Evolutionary conservation across 176 grass and related monocot species (phyloP).

Genomic region (Hordeum marinum): DNA sequence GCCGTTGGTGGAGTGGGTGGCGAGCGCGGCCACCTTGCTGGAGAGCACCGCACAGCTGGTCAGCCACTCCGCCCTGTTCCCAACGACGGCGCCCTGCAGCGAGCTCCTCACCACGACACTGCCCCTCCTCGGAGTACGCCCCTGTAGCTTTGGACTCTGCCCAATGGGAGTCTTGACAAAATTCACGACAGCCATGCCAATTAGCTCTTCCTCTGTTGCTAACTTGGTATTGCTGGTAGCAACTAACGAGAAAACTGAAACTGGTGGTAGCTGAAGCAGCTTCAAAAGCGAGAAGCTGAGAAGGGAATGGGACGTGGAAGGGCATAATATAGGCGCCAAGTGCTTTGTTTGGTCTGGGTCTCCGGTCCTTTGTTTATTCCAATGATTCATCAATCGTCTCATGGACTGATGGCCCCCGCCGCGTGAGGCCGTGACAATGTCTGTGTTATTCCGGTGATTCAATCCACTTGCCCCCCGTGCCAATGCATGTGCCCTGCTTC

Average conservation of each 20-base stretch:
- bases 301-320: background rate
- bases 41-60: conserved; percentile 83
- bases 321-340: conserved; percentile 19
- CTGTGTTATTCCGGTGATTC: background rate
- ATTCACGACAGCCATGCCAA: conserved; percentile 29
- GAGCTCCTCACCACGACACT: conserved; percentile 40
- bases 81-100: conserved; percentile 45
- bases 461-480: background rate
- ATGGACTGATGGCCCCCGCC: no score
- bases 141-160: conserved; percentile 15
- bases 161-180: conserved; percentile 16
- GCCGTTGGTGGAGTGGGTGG: conserved; percentile 5
- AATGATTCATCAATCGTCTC: background rate
- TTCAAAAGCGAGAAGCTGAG: conserved; percentile 45
- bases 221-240: no score
- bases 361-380: background rate
- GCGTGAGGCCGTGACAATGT: no score
- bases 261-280: conserved; percentile 16
- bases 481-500: background rate
- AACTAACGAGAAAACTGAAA: background rate
- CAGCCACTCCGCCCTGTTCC: conserved; percentile 63
- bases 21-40: conserved; percentile 60
- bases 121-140: background rate
- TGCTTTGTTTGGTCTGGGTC: background rate
- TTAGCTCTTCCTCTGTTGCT: background rate